Evolutionary conservation across 345 rosid species (phyloP).

Genomic region (Ricinus communis): DNA sequence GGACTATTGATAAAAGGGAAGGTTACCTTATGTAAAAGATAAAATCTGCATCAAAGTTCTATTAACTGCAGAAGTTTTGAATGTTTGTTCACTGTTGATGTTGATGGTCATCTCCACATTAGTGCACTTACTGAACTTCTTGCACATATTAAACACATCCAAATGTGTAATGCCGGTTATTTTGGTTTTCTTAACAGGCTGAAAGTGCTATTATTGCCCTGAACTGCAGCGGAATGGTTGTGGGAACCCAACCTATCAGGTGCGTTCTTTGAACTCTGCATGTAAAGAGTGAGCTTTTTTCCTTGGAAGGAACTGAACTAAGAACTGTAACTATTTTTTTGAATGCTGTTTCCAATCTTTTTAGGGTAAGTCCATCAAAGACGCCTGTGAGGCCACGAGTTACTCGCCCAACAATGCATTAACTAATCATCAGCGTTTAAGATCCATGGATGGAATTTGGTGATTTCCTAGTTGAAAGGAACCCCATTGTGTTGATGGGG

Average conservation of each 20-base stretch:
- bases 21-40: not conserved
- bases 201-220: constrained; percentile 78
- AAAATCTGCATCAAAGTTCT: not conserved
- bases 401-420: constrained; percentile 41
- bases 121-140: not conserved
- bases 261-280: constrained; percentile 13
- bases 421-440: constrained; percentile 18
- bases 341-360: not conserved
- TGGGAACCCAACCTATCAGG: constrained; percentile 81
- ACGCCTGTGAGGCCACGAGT: constrained; percentile 83
- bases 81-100: not conserved
- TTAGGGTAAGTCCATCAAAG: constrained; percentile 83
- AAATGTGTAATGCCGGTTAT: constrained; percentile 6
- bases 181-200: constrained; percentile 50
- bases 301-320: not conserved
- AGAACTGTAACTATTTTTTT: not conserved
- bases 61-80: not conserved
- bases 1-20: not conserved
- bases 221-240: constrained; percentile 66
- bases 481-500: constrained; percentile 40
- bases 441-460: constrained; percentile 31
- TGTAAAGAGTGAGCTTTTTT: not conserved
- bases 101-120: not conserved
- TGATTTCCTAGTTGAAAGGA: constrained; percentile 25
- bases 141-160: no score